These are phyloP conservation scores for Xylona heveae DNA, from an alignment of 495 filamentous ascomycete species.

Conservation along the genomic window DNA sequence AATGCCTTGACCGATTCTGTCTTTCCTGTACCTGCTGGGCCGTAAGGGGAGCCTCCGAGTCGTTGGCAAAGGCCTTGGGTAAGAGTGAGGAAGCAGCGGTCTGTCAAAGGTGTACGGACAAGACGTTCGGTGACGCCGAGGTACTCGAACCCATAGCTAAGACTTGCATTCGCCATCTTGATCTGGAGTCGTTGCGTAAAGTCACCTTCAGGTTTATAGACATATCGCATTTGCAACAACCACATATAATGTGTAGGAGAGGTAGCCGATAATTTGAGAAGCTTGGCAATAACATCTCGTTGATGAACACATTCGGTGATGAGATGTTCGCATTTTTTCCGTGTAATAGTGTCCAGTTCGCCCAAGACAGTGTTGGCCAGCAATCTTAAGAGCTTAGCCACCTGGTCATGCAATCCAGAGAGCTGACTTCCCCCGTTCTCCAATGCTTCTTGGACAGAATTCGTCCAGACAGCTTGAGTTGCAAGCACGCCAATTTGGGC, in stretches of 20 bases:
- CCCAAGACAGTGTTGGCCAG: slow-evolving; percentile 79
- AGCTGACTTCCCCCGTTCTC: slow-evolving; percentile 46
- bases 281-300: slow-evolving; percentile 69
- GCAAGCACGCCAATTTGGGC: slow-evolving; percentile 91
- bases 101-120: slow-evolving; percentile 87
- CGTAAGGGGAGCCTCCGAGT: slow-evolving; percentile 91
- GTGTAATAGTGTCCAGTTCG: slow-evolving; percentile 63
- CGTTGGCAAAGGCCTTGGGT: slow-evolving; percentile 90
- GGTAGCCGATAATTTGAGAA: slow-evolving; percentile 51
- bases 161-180: slow-evolving; percentile 89
- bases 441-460: slow-evolving; percentile 53
- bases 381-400: slow-evolving; percentile 58
- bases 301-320: slow-evolving; percentile 99
- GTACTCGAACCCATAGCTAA: slow-evolving; percentile 95
- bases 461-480: slow-evolving; percentile 89
- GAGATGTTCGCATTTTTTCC: slow-evolving; percentile 95
- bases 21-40: slow-evolving; percentile 96
- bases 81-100: slow-evolving; percentile 92
- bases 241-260: slow-evolving; percentile 74
- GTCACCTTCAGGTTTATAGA: slow-evolving; percentile 63
- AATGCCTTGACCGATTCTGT: slow-evolving; percentile 97
- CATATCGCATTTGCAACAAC: slow-evolving; percentile 95
- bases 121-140: slow-evolving; percentile 87
- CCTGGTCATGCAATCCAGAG: slow-evolving; percentile 42
- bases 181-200: slow-evolving; percentile 68